Evolutionary conservation across 108 stramenopile genomes (phyloP).

Genomic region (Cylindrotheca closterium): DNA sequence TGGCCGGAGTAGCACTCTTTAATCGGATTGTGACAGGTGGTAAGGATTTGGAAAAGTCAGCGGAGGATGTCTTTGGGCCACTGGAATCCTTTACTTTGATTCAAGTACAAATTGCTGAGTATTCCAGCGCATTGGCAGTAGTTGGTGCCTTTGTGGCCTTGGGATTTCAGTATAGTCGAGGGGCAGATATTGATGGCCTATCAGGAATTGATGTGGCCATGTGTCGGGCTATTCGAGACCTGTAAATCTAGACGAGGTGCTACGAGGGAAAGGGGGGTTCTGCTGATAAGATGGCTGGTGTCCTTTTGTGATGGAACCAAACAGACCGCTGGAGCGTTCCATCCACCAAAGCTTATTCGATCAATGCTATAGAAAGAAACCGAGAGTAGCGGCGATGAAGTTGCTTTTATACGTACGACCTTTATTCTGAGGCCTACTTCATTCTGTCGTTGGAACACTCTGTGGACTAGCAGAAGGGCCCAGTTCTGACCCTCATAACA

Average conservation of each 20-base stretch:
- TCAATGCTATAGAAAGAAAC: too few relatives aligned
- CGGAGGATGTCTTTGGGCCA: constrained; percentile 13
- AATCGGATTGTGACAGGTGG: constrained; percentile 36
- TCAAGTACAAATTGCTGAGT: constrained; percentile 25
- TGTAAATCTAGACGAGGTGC: not conserved
- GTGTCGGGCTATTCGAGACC: constrained; percentile 42
- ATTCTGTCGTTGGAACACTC: too few relatives aligned
- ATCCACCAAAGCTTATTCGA: too few relatives aligned
- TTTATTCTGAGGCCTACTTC: too few relatives aligned
- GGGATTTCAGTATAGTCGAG: constrained; percentile 28
- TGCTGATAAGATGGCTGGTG: too few relatives aligned
- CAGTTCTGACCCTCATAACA: too few relatives aligned
- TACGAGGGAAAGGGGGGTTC: too few relatives aligned
- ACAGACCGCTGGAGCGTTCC: too few relatives aligned
- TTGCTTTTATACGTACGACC: too few relatives aligned
- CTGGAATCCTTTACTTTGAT: constrained; percentile 10
- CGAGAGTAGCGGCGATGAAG: too few relatives aligned
- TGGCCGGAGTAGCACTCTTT: constrained; percentile 42
- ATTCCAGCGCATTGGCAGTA: constrained; percentile 25
- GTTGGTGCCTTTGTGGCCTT: constrained; percentile 43
- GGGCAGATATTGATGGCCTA: constrained; percentile 48
- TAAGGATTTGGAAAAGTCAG: constrained; percentile 1
- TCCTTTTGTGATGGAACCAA: too few relatives aligned
- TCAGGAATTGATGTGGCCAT: constrained; percentile 44
- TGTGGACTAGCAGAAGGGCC: too few relatives aligned